phyloP scores from a whole-genome alignment of 139 green algal species.

The Cymbomonas tetramitiformis region DNA sequence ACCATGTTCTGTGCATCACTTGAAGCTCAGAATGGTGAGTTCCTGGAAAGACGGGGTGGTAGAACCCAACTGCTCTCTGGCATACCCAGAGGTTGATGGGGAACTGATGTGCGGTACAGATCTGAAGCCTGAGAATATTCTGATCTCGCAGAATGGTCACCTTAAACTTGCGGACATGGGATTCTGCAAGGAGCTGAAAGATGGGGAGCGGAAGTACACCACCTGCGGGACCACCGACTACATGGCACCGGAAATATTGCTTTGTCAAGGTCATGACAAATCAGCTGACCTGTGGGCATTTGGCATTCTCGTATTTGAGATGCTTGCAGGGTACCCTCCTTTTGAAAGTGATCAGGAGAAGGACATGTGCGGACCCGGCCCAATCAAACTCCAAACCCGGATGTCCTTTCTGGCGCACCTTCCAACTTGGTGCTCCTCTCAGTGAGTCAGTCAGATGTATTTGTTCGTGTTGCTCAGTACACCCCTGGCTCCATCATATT shows the following conservation, averaged over 20 bases:
- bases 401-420: too few species aligned
- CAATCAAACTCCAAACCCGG: too few species aligned
- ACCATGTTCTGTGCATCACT: too few species aligned
- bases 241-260: constrained; percentile 55
- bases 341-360: constrained; percentile 23
- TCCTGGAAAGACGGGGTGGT: too few species aligned
- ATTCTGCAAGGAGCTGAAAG: constrained; percentile 57
- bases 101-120: too few species aligned
- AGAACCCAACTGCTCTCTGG: too few species aligned
- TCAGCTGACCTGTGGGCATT: constrained; percentile 66
- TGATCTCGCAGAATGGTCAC: constrained; percentile 59
- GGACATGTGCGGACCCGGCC: constrained; percentile 4
- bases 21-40: too few species aligned
- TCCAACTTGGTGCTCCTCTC: too few species aligned
- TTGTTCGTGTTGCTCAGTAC: too few species aligned
- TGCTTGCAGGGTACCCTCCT: constrained; percentile 57
- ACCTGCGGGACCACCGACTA: constrained; percentile 76
- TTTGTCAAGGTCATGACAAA: constrained; percentile 48
- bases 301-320: constrained; percentile 68
- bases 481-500: too few species aligned
- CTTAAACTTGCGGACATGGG: constrained; percentile 69
- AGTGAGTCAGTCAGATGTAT: too few species aligned
- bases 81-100: too few species aligned
- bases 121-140: constrained; percentile 48
- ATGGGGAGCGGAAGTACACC: constrained; percentile 48